Conservation (phyloP, 164 flowering plant genomes). For the Annona cherimola region DNA sequence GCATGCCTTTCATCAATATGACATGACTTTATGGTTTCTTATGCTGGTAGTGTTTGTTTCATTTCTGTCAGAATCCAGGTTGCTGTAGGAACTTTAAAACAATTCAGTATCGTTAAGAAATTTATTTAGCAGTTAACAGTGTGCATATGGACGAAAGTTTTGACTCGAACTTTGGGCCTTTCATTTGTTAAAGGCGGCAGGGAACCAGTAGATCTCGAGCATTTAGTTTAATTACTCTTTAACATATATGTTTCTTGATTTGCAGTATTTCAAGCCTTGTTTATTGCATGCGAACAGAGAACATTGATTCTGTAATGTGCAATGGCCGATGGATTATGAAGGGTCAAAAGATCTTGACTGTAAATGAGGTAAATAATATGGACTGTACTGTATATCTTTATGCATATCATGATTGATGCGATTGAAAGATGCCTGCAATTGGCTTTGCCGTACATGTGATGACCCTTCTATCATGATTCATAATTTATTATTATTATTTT, state of each 20-base stretch:
- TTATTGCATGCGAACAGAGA: conserved; percentile 79
- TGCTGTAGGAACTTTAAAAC: no score
- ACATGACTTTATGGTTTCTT: not conserved
- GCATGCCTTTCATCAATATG: not conserved
- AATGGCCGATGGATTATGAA: conserved; percentile 88
- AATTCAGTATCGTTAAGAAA: no score
- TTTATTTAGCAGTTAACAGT: no score
- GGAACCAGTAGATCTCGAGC: not conserved
- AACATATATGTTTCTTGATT: not conserved
- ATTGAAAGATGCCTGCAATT: not conserved
- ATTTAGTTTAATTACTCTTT: not conserved
- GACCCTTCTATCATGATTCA: not conserved
- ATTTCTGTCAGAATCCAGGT: no score
- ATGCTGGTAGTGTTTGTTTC: not conserved
- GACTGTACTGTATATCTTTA: not conserved
- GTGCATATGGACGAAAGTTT: not conserved
- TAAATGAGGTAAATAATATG: conserved; percentile 58
- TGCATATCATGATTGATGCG: not conserved
- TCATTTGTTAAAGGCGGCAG: not conserved
- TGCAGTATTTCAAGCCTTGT: conserved; percentile 84
- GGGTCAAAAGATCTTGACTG: conserved; percentile 49
- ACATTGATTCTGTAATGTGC: conserved; percentile 85
- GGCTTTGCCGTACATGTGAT: not conserved
- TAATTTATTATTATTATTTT: no score
- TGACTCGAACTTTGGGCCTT: not conserved